Conservation (phyloP, 2,329 filamentous ascomycete species). For the Alternaria arbusti region DNA sequence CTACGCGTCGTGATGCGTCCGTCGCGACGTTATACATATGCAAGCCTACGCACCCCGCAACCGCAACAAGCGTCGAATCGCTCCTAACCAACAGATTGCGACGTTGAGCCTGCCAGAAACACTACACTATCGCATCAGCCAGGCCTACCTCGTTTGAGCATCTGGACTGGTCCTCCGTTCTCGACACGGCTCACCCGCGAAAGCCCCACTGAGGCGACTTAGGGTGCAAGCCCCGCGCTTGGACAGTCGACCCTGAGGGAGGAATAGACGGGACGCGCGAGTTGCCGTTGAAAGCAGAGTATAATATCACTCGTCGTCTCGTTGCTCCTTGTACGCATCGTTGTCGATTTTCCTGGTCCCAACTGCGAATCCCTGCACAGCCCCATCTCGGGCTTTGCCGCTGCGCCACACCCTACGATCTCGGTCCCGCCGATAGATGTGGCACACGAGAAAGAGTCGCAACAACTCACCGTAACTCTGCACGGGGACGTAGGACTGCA, state of each 20-base stretch:
- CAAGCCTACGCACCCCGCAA: constrained; percentile 34
- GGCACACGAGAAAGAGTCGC: constrained; percentile 28
- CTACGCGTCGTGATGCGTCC: constrained; percentile 34
- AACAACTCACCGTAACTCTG: constrained; percentile 40
- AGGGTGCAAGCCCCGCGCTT: constrained; percentile 38
- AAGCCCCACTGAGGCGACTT: constrained; percentile 41
- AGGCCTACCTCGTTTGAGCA: constrained; percentile 25
- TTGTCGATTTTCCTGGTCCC: constrained; percentile 30
- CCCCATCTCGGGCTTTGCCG: constrained; percentile 41
- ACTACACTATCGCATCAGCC: constrained; percentile 19
- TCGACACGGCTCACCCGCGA: constrained; percentile 33
- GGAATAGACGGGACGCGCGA: constrained; percentile 35
- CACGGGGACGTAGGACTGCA: constrained; percentile 30
- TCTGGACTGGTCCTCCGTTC: constrained; percentile 27
- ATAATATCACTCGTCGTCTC: constrained; percentile 37
- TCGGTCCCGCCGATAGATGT: constrained; percentile 40
- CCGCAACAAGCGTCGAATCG: constrained; percentile 30
- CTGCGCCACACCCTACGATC: constrained; percentile 30
- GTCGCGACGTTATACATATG: constrained; percentile 43
- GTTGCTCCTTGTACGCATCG: constrained; percentile 32
- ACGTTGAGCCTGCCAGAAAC: constrained; percentile 17
- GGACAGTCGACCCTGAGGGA: constrained; percentile 33
- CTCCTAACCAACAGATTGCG: constrained; percentile 36
- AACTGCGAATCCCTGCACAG: constrained; percentile 37
- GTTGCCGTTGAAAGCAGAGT: constrained; percentile 24